phyloP scores from a whole-genome alignment of 2,329 filamentous ascomycete genomes.

The Fusarium globosum region DNA sequence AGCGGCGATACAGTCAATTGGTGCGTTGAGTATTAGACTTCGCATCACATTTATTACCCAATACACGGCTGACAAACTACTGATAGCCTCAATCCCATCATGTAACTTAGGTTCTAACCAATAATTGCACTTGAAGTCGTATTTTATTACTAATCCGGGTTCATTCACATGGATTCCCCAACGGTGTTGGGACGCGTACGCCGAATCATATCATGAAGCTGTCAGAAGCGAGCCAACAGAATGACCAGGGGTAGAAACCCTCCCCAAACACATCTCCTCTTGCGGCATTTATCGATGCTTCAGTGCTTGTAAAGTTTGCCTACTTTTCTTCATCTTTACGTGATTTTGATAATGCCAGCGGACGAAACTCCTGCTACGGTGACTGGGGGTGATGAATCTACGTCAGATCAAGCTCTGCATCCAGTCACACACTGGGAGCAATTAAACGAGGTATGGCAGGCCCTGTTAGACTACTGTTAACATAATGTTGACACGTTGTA shows the following conservation, averaged over 20 bases:
- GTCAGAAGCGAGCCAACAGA: background rate
- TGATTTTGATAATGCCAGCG: background rate
- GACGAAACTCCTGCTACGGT: background rate
- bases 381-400: background rate
- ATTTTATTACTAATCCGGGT: background rate
- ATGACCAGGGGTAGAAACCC: background rate
- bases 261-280: background rate
- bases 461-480: accelerated
- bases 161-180: background rate
- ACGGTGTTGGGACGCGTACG: background rate
- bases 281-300: background rate
- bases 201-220: background rate
- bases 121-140: background rate
- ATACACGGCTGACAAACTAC: background rate
- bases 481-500: background rate
- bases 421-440: conserved; percentile 8
- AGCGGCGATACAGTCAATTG: accelerated
- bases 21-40: background rate
- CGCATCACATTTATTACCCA: background rate
- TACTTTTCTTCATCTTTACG: accelerated
- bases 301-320: accelerated
- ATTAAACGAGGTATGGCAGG: background rate
- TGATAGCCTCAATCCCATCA: too few relatives aligned
- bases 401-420: background rate
- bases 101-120: background rate